Conservation (phyloP, 495 filamentous ascomycete species). For the Aspergillus asperescens region DNA sequence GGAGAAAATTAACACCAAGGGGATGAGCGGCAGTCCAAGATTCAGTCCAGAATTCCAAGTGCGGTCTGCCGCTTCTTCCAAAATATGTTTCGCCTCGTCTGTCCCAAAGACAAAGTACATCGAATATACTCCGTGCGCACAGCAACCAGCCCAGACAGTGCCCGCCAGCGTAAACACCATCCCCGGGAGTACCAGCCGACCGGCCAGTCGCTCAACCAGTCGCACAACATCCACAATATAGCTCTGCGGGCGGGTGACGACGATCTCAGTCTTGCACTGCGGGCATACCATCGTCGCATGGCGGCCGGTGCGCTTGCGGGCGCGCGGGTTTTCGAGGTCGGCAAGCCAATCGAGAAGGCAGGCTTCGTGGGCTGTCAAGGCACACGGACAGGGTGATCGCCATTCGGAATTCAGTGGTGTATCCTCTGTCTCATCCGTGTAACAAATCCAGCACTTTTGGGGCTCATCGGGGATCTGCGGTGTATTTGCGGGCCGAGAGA, state of each 20-base stretch:
- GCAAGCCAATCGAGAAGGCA: constrained; percentile 90
- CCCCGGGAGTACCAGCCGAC: constrained; percentile 53
- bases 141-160: constrained; percentile 51
- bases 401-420: constrained; percentile 61
- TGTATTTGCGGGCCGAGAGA: constrained; percentile 14
- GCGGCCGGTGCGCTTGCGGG: constrained; percentile 44
- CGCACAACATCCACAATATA: constrained; percentile 56
- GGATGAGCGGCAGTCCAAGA: constrained; percentile 59
- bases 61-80: constrained; percentile 36
- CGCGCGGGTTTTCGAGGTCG: constrained; percentile 62
- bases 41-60: constrained; percentile 40
- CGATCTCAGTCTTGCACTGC: constrained; percentile 79
- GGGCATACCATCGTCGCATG: constrained; percentile 67
- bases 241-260: constrained; percentile 66
- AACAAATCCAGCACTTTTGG: constrained; percentile 90
- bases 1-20: constrained; percentile 52
- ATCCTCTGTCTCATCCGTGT: constrained; percentile 76
- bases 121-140: constrained; percentile 54
- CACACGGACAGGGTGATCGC: constrained; percentile 84
- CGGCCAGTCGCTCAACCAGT: constrained; percentile 48
- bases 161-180: constrained; percentile 50
- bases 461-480: constrained; percentile 36
- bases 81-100: constrained; percentile 50
- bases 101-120: constrained; percentile 59
- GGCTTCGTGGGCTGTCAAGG: constrained; percentile 80